Evolutionary conservation across 495 filamentous ascomycete genomes (phyloP).

Genomic region (Penicillium verhagenii): DNA sequence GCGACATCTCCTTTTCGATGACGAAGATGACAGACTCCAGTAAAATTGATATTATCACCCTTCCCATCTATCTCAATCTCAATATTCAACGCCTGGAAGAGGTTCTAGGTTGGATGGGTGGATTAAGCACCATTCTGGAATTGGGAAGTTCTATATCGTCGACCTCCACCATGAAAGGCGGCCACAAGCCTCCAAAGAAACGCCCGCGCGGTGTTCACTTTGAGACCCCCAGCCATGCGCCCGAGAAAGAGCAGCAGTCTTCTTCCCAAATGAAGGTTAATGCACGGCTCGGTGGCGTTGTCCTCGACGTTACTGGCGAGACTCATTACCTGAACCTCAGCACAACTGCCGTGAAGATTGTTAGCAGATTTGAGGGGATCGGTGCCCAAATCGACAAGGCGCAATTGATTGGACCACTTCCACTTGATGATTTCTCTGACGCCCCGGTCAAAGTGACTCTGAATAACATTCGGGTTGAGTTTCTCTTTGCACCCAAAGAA

Average conservation of each 20-base stretch:
- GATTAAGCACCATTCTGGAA: constrained; percentile 87
- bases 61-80: constrained; percentile 73
- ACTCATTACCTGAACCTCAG: constrained; percentile 70
- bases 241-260: constrained; percentile 17
- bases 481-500: constrained; percentile 68
- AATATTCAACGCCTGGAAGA: constrained; percentile 85
- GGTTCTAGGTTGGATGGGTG: constrained; percentile 83
- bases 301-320: constrained; percentile 70
- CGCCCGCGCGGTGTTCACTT: constrained; percentile 70
- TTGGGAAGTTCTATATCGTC: constrained; percentile 82
- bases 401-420: constrained; percentile 66
- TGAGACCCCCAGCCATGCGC: constrained; percentile 39
- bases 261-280: constrained; percentile 65
- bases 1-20: constrained; percentile 65
- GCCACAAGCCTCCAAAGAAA: constrained; percentile 27
- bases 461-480: constrained; percentile 69
- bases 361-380: constrained; percentile 66
- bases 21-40: constrained; percentile 49
- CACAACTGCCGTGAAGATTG: constrained; percentile 76
- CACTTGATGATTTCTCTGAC: constrained; percentile 41
- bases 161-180: constrained; percentile 55
- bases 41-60: constrained; percentile 72
- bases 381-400: constrained; percentile 74
- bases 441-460: constrained; percentile 56
- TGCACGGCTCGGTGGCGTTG: constrained; percentile 71